phyloP scores from a whole-genome alignment of 2,329 filamentous ascomycete species.

The Aureobasidium namibiae region DNA sequence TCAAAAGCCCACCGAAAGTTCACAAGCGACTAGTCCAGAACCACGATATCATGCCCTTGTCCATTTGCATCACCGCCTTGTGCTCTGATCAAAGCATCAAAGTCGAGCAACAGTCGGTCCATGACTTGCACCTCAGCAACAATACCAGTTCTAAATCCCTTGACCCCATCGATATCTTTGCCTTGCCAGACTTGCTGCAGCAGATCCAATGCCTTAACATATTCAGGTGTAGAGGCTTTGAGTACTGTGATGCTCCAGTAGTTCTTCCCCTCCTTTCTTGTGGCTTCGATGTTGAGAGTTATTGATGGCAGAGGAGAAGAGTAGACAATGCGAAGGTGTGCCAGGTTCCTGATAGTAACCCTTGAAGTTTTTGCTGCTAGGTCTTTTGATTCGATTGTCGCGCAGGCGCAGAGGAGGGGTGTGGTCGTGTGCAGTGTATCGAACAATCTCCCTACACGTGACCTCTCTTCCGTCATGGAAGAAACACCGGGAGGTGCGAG shows the following conservation, averaged over 20 bases:
- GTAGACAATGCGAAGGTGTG: slow-evolving; percentile 33
- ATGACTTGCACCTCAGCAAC: slow-evolving; percentile 22
- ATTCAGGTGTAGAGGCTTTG: neutral
- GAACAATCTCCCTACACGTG: slow-evolving; percentile 47
- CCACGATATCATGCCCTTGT: neutral
- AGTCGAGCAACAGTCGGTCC: neutral
- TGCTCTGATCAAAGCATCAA: slow-evolving; percentile 31
- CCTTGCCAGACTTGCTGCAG: slow-evolving; percentile 10
- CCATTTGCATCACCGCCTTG: neutral
- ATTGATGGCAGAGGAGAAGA: slow-evolving; percentile 27
- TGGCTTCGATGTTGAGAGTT: slow-evolving; percentile 30
- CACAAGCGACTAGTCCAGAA: slow-evolving; percentile 1
- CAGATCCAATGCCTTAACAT: slow-evolving; percentile 15
- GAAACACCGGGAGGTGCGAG: neutral
- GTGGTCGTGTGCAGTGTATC: slow-evolving; percentile 53
- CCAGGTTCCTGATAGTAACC: slow-evolving; percentile 27
- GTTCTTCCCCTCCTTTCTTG: slow-evolving; percentile 25
- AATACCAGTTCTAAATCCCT: slow-evolving; percentile 30
- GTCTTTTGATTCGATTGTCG: slow-evolving; percentile 45
- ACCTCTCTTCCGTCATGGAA: slow-evolving; percentile 44
- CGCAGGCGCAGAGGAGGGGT: slow-evolving; percentile 55
- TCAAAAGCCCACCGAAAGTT: neutral
- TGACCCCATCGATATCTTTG: slow-evolving; percentile 27
- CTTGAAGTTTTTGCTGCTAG: neutral
- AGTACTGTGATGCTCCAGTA: slow-evolving; percentile 31